Conservation (phyloP, 257 asterid species). For the Nicotiana undulata region DNA sequence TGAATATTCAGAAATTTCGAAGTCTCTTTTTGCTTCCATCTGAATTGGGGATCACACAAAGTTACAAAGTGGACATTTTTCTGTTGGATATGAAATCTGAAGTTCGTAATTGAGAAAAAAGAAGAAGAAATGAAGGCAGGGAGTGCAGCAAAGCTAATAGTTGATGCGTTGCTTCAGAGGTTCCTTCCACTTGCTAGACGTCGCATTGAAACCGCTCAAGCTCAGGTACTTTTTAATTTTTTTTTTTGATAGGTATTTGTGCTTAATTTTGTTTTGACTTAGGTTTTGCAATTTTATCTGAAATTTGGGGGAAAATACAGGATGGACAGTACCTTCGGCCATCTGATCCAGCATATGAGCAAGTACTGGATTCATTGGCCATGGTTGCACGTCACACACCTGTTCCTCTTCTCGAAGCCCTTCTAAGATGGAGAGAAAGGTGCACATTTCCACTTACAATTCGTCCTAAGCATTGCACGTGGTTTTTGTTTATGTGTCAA, state of each 20-base stretch:
- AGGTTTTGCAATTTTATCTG: not conserved
- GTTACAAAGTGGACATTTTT: constrained; percentile 13
- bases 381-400: constrained; percentile 99
- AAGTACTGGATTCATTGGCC: constrained; percentile 96
- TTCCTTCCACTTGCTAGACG: constrained; percentile 98
- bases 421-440: constrained; percentile 97
- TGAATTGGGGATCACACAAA: constrained; percentile 35
- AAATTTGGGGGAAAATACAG: constrained; percentile 33
- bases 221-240: constrained; percentile 47
- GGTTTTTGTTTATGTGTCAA: not conserved
- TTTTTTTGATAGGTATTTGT: not conserved
- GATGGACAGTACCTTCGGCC: constrained; percentile 99
- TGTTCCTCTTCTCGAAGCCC: constrained; percentile 96
- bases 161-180: constrained; percentile 94
- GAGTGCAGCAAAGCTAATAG: constrained; percentile 95
- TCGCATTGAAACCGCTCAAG: constrained; percentile 99
- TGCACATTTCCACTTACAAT: constrained; percentile 15
- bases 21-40: not conserved
- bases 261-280: not conserved
- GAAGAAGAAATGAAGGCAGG: constrained; percentile 78
- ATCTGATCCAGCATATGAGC: constrained; percentile 98
- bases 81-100: constrained; percentile 30
- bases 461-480: not conserved
- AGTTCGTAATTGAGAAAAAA: constrained; percentile 15
- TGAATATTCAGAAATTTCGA: not conserved